Conservation (phyloP, 2,329 filamentous ascomycete genomes). For the Pyrenochaeta sp. region DNA sequence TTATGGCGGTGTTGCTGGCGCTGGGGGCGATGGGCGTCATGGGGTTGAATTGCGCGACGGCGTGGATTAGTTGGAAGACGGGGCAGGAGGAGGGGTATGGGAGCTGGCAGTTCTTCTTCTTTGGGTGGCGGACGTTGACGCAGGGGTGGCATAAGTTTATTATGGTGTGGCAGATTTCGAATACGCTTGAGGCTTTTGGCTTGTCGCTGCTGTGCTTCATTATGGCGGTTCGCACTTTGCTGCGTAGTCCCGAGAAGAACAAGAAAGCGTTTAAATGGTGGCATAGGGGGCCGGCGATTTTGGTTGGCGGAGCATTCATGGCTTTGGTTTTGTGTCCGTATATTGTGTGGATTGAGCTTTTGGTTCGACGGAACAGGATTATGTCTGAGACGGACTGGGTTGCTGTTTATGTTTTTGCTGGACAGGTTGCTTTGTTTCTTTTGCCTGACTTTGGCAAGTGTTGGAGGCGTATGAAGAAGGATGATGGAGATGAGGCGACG, state of each 20-base stretch:
- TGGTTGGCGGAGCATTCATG: not conserved
- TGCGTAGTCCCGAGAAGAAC: not conserved
- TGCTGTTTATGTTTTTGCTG: not conserved
- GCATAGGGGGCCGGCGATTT: not conserved
- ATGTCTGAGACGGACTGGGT: not conserved
- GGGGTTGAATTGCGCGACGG: not conserved
- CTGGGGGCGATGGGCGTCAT: not conserved
- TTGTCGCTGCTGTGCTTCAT: not conserved
- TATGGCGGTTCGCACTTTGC: not conserved
- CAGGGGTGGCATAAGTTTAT: not conserved
- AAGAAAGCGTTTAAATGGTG: not conserved
- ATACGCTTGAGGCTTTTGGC: not conserved
- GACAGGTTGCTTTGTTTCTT: not conserved
- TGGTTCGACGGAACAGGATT: not conserved
- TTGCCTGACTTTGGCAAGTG: not conserved
- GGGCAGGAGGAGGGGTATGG: not conserved
- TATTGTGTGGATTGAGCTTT: not conserved
- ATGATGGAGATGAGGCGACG: not conserved
- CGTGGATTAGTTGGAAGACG: constrained; percentile 1
- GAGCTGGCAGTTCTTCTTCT: not conserved
- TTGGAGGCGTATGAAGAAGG: not conserved
- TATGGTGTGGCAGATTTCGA: constrained; percentile 1
- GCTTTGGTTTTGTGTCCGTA: not conserved
- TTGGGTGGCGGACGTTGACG: not conserved
- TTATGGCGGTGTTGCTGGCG: not conserved